Evolutionary conservation across 306 rosid species (phyloP), one percentile per base, ranked within the genome.

Genomic region (Echinosophora koreensis): DNA sequence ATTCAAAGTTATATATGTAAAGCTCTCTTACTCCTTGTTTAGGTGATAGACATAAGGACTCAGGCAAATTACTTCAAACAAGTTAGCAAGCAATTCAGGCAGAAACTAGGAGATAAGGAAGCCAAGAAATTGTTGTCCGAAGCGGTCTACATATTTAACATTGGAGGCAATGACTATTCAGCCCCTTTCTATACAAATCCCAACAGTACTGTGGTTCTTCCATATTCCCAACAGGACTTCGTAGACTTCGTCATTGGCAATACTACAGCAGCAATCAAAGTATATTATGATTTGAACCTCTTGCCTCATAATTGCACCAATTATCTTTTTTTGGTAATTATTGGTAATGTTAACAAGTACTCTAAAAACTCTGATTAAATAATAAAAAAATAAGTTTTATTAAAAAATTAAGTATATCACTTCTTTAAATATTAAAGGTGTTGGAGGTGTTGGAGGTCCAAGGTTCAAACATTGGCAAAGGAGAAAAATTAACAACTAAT

Each of bases 171-270:
- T 28, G 92, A 87, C 56, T 87, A 90, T 71, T 3, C n/a, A 2
- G 10, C 15, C 39, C 64, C 64, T 22, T 73, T 64, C 32, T 27
- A 28, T 0, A 2, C 58, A 1, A 84, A 80, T 37, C 16, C 84
- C 27, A 67, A 4, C 8, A 13, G 3, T 14, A 27, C 12, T 2
- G 22, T 51, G 3, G 27, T 27, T 32, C 27, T 71, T 15, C 76
- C 83, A 22, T 76, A 68, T 54, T 9, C 89, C 57, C 77, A 16
- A 16, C 58, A 58, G 68, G 50, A 76, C 64, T 78, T 75, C 16
- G 81, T 82, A 0, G 86, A 73, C 15, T 42, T 79, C 27, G 92
- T 90, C 28, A 50, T 82, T 14, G 84, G 86, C 65, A 90, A 90
- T 76, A 10, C 77, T 9, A 84, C 91, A 9, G 3, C 8, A 0